Evolutionary conservation across 2,329 filamentous ascomycete genomes (phyloP).

Genomic region (Penicillium palitans): DNA sequence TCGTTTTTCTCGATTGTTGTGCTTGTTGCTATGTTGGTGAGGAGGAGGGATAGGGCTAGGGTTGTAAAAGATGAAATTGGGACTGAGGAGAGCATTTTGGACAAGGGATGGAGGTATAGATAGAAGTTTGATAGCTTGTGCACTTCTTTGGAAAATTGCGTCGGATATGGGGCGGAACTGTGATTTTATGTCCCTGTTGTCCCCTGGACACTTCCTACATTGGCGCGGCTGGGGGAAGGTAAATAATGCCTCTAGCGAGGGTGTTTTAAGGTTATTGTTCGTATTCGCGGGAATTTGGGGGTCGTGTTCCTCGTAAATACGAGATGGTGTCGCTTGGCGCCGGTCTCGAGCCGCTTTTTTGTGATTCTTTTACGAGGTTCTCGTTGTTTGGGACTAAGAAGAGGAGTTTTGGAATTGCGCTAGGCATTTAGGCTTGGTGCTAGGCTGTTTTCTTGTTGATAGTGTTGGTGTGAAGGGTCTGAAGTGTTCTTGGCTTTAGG

Average conservation of each 20-base stretch:
- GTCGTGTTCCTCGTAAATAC: constrained; percentile 15
- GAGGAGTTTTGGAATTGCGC: no score
- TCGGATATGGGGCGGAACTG: neutral
- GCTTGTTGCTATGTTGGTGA: neutral
- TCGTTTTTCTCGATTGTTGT: neutral
- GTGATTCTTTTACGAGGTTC: neutral
- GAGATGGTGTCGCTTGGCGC: constrained; percentile 18
- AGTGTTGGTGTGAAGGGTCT: neutral
- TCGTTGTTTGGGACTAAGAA: neutral
- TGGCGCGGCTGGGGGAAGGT: neutral
- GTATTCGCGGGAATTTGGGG: neutral
- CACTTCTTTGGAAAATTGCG: neutral
- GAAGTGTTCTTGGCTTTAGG: neutral
- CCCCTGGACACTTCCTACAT: neutral
- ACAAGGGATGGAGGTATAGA: neutral
- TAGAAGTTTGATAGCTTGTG: neutral
- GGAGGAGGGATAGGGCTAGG: neutral
- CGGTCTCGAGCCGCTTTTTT: constrained; percentile 17
- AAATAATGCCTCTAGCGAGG: neutral
- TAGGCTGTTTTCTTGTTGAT: neutral
- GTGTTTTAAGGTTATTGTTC: neutral
- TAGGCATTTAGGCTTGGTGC: neutral
- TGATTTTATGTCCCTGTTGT: neutral
- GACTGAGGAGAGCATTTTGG: constrained; percentile 3
- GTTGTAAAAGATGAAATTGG: neutral